Evolutionary conservation across 2,329 filamentous ascomycete species (phyloP).

Genomic region (Diaporthe sp.): DNA sequence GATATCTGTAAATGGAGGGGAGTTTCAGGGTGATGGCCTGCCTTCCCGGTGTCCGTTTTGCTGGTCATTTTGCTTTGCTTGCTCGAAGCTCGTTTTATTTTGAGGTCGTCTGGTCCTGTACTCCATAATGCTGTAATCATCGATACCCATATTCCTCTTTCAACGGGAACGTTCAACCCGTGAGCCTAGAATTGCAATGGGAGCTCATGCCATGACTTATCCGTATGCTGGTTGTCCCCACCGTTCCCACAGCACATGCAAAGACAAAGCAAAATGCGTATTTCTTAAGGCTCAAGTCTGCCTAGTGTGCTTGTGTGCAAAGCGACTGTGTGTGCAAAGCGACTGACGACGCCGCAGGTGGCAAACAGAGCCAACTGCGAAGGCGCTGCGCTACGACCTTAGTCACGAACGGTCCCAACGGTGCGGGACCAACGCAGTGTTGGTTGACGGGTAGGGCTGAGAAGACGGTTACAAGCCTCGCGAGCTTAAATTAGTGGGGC

Average conservation of each 20-base stretch:
- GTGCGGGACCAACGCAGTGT: constrained; percentile 16
- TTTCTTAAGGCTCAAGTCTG: neutral
- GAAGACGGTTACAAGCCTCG: neutral
- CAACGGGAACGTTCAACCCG: neutral
- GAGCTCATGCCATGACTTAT: neutral
- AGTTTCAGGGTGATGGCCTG: neutral
- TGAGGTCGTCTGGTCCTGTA: neutral
- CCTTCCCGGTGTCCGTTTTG: neutral
- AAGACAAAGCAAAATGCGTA: neutral
- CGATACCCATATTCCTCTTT: constrained; percentile 33
- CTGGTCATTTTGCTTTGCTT: neutral
- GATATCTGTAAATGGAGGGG: neutral
- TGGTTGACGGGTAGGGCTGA: constrained; percentile 13
- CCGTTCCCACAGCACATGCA: too few species aligned
- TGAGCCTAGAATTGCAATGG: neutral
- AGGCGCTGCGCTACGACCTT: constrained; percentile 5
- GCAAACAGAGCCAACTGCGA: neutral
- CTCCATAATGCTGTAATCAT: constrained; percentile 23
- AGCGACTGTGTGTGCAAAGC: neutral
- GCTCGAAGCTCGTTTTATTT: neutral
- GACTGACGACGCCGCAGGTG: neutral
- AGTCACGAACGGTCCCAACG: neutral
- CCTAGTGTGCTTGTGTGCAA: neutral
- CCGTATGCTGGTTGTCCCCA: neutral
- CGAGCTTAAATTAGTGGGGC: constrained; percentile 2